phyloP scores from a whole-genome alignment of 1,284 basidiomycete genomes.

The Heterobasidion irregulare region DNA sequence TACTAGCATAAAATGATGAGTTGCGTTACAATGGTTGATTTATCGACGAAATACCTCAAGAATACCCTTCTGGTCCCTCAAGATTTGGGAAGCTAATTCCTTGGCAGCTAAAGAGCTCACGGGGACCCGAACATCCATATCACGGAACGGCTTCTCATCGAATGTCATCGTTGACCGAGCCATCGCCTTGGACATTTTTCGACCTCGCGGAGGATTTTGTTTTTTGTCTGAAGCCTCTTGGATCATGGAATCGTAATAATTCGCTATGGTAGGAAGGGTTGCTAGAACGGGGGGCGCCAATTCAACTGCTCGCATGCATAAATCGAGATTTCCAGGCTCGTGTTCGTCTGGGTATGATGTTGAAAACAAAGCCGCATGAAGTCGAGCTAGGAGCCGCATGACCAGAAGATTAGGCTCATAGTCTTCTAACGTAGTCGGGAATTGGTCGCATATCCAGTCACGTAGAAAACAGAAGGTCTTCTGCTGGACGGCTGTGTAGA shows the following conservation, averaged over 20 bases:
- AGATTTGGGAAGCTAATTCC: neutral
- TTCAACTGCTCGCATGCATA: neutral
- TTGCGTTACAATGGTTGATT: neutral
- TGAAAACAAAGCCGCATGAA: neutral
- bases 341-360: neutral
- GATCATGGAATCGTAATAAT: neutral
- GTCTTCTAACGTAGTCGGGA: conserved; percentile 1
- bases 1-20: neutral
- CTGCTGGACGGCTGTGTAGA: conserved; percentile 2
- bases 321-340: neutral
- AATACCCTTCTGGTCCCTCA: neutral
- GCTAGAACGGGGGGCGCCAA: neutral
- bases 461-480: neutral
- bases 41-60: neutral
- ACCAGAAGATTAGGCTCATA: neutral
- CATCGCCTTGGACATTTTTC: neutral
- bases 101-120: neutral
- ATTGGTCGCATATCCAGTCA: neutral
- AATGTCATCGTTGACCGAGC: neutral
- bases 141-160: neutral
- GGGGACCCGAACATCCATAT: neutral
- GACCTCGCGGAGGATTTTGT: neutral
- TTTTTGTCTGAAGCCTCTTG: neutral
- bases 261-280: neutral
- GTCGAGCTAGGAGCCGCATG: neutral